Evolutionary conservation across 768 basidiomycete genomes (phyloP).

Genomic region (Lentinula lateritia): DNA sequence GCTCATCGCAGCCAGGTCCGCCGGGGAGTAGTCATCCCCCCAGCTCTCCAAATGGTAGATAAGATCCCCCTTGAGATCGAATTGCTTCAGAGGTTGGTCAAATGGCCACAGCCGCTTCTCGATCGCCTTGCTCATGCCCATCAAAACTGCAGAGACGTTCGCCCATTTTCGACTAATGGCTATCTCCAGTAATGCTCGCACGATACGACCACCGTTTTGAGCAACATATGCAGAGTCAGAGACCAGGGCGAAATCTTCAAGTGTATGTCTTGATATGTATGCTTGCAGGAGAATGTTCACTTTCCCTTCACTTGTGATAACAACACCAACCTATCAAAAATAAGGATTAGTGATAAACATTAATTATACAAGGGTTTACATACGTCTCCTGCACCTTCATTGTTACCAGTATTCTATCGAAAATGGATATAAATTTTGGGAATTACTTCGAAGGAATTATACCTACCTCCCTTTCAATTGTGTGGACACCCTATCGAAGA

Average conservation of each 20-base stretch:
- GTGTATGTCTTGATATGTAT: conserved; percentile 71
- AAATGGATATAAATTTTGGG: too few species aligned
- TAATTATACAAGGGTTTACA: background rate
- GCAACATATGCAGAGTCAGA: conserved; percentile 93
- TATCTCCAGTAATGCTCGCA: conserved; percentile 92
- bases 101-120: conserved; percentile 94
- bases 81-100: conserved; percentile 85
- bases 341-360: background rate
- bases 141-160: conserved; percentile 67
- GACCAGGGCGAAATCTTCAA: conserved; percentile 94
- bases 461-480: background rate
- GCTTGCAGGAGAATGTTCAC: conserved; percentile 94
- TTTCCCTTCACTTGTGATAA: conserved; percentile 57
- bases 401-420: too few species aligned
- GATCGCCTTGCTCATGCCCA: conserved; percentile 90
- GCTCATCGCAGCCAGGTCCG: conserved; percentile 63
- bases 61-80: conserved; percentile 69
- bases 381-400: too few species aligned
- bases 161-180: conserved; percentile 93
- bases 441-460: too few species aligned
- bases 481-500: conserved; percentile 32
- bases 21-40: conserved; percentile 74
- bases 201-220: conserved; percentile 92
- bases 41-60: conserved; percentile 73
- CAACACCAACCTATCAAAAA: conserved; percentile 33